A percentile compares a stretch with the other conserved stretches of the same genome.
These are phyloP conservation scores for Inosperma sp. DNA, from an alignment of 768 basidiomycete genomes.

Conservation along the genomic window DNA sequence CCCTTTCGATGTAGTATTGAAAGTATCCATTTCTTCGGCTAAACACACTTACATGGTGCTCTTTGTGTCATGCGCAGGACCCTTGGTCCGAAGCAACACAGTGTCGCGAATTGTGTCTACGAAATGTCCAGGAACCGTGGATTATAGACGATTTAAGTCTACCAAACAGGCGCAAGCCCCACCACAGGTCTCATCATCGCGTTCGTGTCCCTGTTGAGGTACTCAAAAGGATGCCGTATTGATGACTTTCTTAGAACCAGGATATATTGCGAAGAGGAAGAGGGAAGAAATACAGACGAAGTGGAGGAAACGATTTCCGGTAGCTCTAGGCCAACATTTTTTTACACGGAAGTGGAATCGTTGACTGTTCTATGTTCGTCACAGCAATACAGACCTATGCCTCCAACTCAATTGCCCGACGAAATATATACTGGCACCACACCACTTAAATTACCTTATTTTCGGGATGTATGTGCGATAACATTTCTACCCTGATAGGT, in stretches of 20 bases:
- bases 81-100: constrained; percentile 13
- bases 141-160: constrained; percentile 12
- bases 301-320: constrained; percentile 6
- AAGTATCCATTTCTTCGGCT: no score
- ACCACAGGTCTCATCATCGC: constrained; percentile 6
- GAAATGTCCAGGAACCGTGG: neutral
- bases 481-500: neutral
- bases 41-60: constrained; percentile 20
- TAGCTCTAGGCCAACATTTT: neutral
- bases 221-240: neutral
- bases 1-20: no score
- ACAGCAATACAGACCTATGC: constrained; percentile 7
- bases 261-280: constrained; percentile 12
- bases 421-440: neutral
- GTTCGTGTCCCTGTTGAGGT: neutral
- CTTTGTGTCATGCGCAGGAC: constrained; percentile 16
- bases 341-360: neutral
- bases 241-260: constrained; percentile 3
- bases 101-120: constrained; percentile 10
- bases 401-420: constrained; percentile 1
- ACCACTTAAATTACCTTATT: neutral
- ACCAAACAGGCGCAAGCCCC: neutral
- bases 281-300: constrained; percentile 7
- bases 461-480: constrained; percentile 7
- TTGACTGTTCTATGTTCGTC: no score